Percentiles rank a stretch among this genome's conserved stretches.
Conservation (phyloP, 1,284 basidiomycete species). For the Neonothopanus nambi region DNA sequence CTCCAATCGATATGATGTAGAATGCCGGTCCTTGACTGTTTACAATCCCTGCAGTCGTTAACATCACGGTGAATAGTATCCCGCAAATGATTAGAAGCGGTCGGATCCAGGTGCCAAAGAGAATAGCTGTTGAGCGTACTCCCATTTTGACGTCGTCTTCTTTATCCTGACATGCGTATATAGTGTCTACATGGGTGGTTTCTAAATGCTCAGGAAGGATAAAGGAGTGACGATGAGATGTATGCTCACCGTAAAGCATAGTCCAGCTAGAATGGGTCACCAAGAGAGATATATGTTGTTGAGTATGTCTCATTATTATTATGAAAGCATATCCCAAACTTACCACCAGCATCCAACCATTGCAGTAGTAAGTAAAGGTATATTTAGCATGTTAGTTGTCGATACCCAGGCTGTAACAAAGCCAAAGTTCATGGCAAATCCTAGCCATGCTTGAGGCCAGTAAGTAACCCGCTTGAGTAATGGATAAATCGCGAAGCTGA, state of each 20-base stretch:
- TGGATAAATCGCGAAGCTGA: constrained; percentile 53
- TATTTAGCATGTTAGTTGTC: constrained; percentile 20
- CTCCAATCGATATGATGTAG: constrained; percentile 57
- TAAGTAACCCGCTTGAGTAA: constrained; percentile 65
- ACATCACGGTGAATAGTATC: constrained; percentile 32
- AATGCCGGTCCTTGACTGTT: constrained; percentile 52
- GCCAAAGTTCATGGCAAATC: constrained; percentile 33
- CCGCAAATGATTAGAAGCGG: constrained; percentile 47
- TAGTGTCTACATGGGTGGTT: constrained; percentile 38
- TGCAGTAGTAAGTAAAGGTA: background rate
- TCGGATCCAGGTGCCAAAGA: constrained; percentile 46
- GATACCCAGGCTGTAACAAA: constrained; percentile 34
- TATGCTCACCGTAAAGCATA: constrained; percentile 44
- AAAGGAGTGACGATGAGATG: background rate
- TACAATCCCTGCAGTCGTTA: constrained; percentile 44
- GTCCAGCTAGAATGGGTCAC: constrained; percentile 44
- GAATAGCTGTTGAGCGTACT: constrained; percentile 57
- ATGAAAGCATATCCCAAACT: background rate
- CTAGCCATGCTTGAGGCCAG: constrained; percentile 69
- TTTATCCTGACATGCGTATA: constrained; percentile 56
- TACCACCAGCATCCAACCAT: constrained; percentile 9
- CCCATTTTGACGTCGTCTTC: constrained; percentile 53
- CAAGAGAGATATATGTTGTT: background rate
- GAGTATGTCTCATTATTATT: background rate
- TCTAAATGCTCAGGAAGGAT: background rate